Conservation (phyloP, 2,329 filamentous ascomycete genomes). For the Alternaria consortialis region DNA sequence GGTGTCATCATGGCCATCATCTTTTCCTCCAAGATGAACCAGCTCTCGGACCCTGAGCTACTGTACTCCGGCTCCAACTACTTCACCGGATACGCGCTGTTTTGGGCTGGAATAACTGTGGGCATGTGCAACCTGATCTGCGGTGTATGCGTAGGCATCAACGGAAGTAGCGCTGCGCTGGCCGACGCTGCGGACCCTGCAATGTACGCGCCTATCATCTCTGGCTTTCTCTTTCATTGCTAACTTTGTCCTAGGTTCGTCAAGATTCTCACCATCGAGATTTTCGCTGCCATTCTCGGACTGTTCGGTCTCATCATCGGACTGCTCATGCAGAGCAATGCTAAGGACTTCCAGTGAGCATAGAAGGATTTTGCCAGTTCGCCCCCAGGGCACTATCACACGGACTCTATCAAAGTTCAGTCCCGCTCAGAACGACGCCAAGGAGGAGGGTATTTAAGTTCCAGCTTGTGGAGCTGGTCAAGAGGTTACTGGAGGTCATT, state of each 20-base stretch:
- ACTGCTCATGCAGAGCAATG: conserved; percentile 85
- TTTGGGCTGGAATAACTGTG: conserved; percentile 95
- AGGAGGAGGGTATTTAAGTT: conserved; percentile 14
- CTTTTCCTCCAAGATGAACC: conserved; percentile 86
- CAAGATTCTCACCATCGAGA: conserved; percentile 98
- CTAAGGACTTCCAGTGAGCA: conserved; percentile 70
- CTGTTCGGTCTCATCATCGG: conserved; percentile 97
- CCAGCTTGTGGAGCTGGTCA: conserved; percentile 21
- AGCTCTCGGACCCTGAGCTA: conserved; percentile 70
- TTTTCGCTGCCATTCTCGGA: conserved; percentile 97
- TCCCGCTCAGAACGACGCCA: conserved; percentile 4
- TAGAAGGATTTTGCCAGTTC: not conserved
- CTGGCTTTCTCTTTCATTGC: not conserved
- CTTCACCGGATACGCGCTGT: conserved; percentile 94
- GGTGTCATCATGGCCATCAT: conserved; percentile 99
- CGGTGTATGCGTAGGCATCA: conserved; percentile 96
- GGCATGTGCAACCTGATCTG: conserved; percentile 96
- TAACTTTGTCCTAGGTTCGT: conserved; percentile 74
- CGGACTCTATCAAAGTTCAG: conserved; percentile 1
- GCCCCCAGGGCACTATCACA: not conserved
- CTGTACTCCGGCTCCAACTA: conserved; percentile 81
- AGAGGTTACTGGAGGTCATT: conserved; percentile 12
- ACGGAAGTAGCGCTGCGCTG: conserved; percentile 93
- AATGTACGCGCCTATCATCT: conserved; percentile 69
- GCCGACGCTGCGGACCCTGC: conserved; percentile 93